Evolutionary conservation across 192 early-diverging fungal species (phyloP), one percentile per base, ranked within the genome.

Genomic region (Coemansia sp.): DNA sequence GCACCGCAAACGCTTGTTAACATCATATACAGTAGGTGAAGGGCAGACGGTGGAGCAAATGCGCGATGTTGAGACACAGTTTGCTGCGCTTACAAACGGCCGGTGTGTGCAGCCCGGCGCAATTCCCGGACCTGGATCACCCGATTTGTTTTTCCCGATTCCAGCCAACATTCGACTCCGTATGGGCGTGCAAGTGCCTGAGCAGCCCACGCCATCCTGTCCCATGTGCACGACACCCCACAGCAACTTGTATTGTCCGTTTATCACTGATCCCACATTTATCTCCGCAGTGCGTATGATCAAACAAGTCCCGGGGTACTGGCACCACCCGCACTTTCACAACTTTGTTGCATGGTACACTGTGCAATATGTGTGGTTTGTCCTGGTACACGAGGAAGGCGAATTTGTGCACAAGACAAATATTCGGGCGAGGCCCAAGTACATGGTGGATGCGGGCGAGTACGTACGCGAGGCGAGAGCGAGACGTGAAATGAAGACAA

Each of bases 331-430:
- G 22, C 12, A 59, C 7, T 79, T 56, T 38, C 48, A 62, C 37
- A 23, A 54, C 17, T 79, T 79, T 57, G 41, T 67, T 12, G 22
- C 10, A 6, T 79, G 76, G 76, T 79, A 79, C 53, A 55, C 61
- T 8, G 23, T 61, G 16, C 76, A 79, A 64, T 69, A 73, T 12
- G 25, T 73, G n/a, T 79, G 76, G 76, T 79, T 67, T 67, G 67
- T 73, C 11, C 50, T 69, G 6, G 39, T 38, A 3, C 54, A 65
- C 17, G 64, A 67, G 8, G 38, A 54, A 3, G 67, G 67, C 1
- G 50, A n/a, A 9, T 5, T 0, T 0, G 47, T 69, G 47, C 50
- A 62, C n/a, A 48, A 14, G 21, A 14, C 6, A 1, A 68, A 65
- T 25, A 22, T 9, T 3, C 4, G 10, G 19, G 5, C 1, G n/a